Evolutionary conservation across 2,329 filamentous ascomycete genomes (phyloP), one percentile per base, ranked within the genome.

Genomic region (Trichoderma sp.): DNA sequence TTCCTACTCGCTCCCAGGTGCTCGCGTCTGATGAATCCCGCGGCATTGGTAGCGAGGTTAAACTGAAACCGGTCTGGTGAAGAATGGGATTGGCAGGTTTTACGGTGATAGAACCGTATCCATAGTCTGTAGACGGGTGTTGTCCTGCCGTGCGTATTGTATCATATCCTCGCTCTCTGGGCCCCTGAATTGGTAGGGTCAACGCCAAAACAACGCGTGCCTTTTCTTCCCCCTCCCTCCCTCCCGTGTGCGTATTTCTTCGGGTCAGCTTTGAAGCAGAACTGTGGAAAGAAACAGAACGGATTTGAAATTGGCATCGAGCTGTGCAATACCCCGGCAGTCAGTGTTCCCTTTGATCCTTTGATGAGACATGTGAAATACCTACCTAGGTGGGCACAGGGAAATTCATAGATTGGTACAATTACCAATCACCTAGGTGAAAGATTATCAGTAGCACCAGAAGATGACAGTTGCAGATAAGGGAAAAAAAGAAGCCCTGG

Each of bases 1-100:
- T 68, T 68, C 65, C 65, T 68, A 59, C 65, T 68, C 55, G 66
- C 32, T 50, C 28, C 66, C 66, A 50, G 26, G 36, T 59, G 36
- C 53, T 68, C 55, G 57, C 39, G 36, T 20, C 55, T 47, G 11
- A 26, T 17, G 36, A 23, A 68, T 59, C 58, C 66, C 66, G 66
- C 28, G 26, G 34, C 23, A 32, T 58, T 53, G 67, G 67, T 62
- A 69, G 36, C 67, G 67, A 69, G 67, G 5, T 69, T 53, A 50
- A 53, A 20, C 67, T 61, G 57, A 62, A 62, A 53, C 47, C 8
- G 57, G 67, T 13, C 30, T 53, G 55, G 55, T 30, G 20, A 50
- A 15, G 57, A 23, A 26, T 8, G 28, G 57, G 39, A 61, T 53
- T 61, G 57, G 30, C 28, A 62, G 36, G 13, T 30, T n/a, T n/a